These are phyloP conservation scores for Globisporangium canariense DNA, from an alignment of 352 stramenopile genomes.

Conservation along the genomic window DNA sequence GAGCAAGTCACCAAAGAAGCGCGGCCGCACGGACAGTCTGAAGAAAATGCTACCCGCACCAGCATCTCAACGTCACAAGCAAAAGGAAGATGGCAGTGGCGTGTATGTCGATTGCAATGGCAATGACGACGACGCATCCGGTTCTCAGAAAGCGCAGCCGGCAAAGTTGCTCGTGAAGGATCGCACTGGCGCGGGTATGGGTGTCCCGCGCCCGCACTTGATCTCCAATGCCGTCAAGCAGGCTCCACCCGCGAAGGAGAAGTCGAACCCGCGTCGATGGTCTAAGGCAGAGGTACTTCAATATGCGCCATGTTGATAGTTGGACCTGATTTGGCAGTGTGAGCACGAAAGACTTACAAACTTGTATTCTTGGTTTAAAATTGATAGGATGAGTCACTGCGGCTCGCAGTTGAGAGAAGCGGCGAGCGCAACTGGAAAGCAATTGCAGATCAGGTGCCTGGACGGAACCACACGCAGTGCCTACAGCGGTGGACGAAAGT, in stretches of 20 bases:
- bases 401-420: slow-evolving; percentile 79
- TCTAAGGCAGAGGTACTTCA: slow-evolving; percentile 62
- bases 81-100: slow-evolving; percentile 24
- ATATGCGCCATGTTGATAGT: not conserved
- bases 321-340: not conserved
- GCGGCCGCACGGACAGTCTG: slow-evolving; percentile 80
- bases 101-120: not conserved
- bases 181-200: slow-evolving; percentile 70
- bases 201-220: slow-evolving; percentile 59
- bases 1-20: slow-evolving; percentile 75
- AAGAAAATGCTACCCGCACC: slow-evolving; percentile 70
- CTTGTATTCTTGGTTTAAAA: too few relatives aligned
- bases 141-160: slow-evolving; percentile 19
- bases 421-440: slow-evolving; percentile 89
- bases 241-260: slow-evolving; percentile 76
- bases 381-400: slow-evolving; percentile 68
- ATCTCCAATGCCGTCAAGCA: slow-evolving; percentile 78
- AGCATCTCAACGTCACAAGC: slow-evolving; percentile 66
- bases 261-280: slow-evolving; percentile 81
- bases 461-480: slow-evolving; percentile 91
- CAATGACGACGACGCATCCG: slow-evolving; percentile 2
- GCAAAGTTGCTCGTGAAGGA: slow-evolving; percentile 75
- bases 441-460: slow-evolving; percentile 89
- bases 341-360: not conserved
- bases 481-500: slow-evolving; percentile 93